Base-by-base conservation (phyloP, 2,329 filamentous ascomycete species). In the Aspergillus uvarum region DNA sequence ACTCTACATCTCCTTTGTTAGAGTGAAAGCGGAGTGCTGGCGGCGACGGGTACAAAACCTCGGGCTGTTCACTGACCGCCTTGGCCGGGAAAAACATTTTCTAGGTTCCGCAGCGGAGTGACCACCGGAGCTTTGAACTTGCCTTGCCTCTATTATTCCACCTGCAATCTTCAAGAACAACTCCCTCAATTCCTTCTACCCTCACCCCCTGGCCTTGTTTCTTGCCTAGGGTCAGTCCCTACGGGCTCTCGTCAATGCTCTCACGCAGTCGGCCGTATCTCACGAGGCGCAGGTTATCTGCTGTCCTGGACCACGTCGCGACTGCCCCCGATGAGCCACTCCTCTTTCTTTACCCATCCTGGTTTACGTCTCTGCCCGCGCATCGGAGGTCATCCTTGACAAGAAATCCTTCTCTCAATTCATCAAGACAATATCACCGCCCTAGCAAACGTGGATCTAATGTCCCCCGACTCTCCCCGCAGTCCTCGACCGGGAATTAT, bases 281-380 rank as follows among this genome's bases (percentile, higher is more conserved):
- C 63, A 72, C 74, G 71, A 74, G 74, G 69, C 76, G 72, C 67
- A 71, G 68, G 65, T 59, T 76, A 59, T 69, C 68, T 60, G 67
- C 70, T 62, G 64, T 74, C 64, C 66, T 74, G 61, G 74, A 79
- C 67, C 73, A 67, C 61, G 69, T 71, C 65, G 66, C 72, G 65
- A 68, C 70, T 66, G 68, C 72, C 67, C 64, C 75, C 62, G 73
- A 77, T 66, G 77, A 80, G 65, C 77, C 77, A 61, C 68, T 81
- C 50, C 71, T 77, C 16, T 81, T 81, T 60, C 76, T 80, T 38
- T 81, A 80, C 64, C 79, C 79, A 55, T 73, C 69, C 63, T 79
- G 75, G 74, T 69, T 72, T 59, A 66, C 72, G 14, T 72, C 72
- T 51, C 64, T 63, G 35, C 60, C 72, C 24, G 67, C 60, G 26